Evolutionary conservation across 2,329 filamentous ascomycete genomes (phyloP).

Genomic region (Sclerotinia subarctica): DNA sequence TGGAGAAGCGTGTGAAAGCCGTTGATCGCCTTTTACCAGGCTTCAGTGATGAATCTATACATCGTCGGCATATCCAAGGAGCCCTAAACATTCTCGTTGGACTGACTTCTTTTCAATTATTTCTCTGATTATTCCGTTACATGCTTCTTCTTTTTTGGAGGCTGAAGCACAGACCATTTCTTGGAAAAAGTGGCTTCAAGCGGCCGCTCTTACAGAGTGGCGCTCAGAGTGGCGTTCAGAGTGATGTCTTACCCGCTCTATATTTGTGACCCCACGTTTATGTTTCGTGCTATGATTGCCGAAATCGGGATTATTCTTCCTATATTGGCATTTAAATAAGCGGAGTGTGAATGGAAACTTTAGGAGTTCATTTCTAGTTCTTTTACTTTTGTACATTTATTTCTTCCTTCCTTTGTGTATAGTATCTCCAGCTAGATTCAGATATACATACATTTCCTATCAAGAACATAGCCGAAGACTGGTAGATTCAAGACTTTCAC

Average conservation of each 20-base stretch:
- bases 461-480: not conserved
- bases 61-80: constrained; percentile 54
- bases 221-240: not conserved
- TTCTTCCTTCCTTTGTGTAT: not conserved
- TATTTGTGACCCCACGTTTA: constrained; percentile 19
- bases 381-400: not conserved
- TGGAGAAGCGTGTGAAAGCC: constrained; percentile 42
- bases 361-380: not conserved
- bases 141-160: constrained; percentile 8
- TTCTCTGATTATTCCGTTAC: constrained; percentile 18
- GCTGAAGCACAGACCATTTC: not conserved
- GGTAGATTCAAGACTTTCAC: not conserved
- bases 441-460: not conserved
- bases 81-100: constrained; percentile 39
- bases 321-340: constrained; percentile 5
- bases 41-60: constrained; percentile 40
- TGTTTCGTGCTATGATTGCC: not conserved
- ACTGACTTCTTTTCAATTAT: not conserved
- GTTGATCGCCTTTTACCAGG: constrained; percentile 29
- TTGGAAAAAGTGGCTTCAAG: not conserved
- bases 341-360: not conserved
- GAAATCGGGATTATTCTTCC: constrained; percentile 2
- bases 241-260: not conserved
- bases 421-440: not conserved
- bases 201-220: not conserved